Evolutionary conservation across 306 rosid species (phyloP).

Genomic region (Rubus parviflorus): DNA sequence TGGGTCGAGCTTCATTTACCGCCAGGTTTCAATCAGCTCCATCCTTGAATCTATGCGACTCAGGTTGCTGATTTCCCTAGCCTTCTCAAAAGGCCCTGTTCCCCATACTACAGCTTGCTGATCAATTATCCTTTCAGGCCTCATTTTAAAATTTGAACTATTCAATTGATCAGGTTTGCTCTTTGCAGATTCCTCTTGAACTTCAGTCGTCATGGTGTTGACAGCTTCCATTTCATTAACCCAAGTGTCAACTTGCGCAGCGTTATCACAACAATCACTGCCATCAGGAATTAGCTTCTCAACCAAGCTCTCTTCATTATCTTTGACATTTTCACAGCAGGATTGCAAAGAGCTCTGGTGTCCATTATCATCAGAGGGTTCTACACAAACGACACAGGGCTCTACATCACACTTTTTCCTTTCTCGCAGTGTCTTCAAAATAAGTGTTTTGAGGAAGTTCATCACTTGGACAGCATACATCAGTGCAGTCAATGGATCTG

Average conservation of each 20-base stretch:
- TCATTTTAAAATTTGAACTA: constrained; percentile 42
- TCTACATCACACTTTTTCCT: constrained; percentile 60
- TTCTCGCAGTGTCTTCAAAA: constrained; percentile 53
- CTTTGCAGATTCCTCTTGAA: constrained; percentile 40
- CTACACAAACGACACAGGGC: constrained; percentile 32
- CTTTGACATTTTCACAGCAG: constrained; percentile 34
- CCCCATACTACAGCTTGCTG: constrained; percentile 36
- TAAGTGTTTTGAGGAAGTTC: constrained; percentile 77
- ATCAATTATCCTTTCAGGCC: constrained; percentile 33
- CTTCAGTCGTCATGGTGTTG: constrained; percentile 6
- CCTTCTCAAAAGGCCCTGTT: constrained; percentile 41
- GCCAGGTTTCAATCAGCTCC: constrained; percentile 67
- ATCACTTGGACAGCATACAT: constrained; percentile 91
- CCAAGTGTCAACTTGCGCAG: constrained; percentile 18
- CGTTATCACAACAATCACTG: constrained; percentile 38
- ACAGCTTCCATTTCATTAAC: constrained; percentile 10
- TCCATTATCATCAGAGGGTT: constrained; percentile 60
- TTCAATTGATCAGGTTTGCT: constrained; percentile 41
- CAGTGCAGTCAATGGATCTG: constrained; percentile 83
- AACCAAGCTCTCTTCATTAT: constrained; percentile 44
- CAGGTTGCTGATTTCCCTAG: constrained; percentile 47
- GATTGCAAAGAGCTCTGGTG: constrained; percentile 44
- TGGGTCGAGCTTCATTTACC: constrained; percentile 41
- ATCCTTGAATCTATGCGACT: constrained; percentile 46
- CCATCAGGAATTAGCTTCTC: constrained; percentile 35